A percentile compares a stretch with the other conserved stretches of the same genome.
phyloP scores from a whole-genome alignment of 139 green algal species.

The Auxenochlorella pyrenoidosa region DNA sequence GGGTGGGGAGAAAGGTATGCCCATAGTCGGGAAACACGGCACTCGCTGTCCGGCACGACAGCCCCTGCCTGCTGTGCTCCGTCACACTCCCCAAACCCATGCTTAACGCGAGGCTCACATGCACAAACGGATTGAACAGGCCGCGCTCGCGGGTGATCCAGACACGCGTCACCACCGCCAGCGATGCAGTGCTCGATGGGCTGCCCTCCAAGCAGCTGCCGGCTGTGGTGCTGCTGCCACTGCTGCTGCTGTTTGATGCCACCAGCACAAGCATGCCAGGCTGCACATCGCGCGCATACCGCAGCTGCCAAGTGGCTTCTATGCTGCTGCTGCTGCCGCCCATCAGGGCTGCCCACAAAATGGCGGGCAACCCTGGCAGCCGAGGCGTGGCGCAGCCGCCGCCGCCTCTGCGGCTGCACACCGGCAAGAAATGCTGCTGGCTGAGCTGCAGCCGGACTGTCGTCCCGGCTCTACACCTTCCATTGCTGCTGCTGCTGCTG shows the following conservation, averaged over 20 bases:
- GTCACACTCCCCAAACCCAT: too few relatives aligned
- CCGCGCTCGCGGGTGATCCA: neutral
- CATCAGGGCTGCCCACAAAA: neutral
- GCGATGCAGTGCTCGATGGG: neutral
- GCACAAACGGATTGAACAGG: neutral
- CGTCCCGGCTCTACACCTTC: too few relatives aligned
- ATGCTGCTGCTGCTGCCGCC: neutral
- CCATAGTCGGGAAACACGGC: too few relatives aligned
- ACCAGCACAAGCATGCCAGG: neutral
- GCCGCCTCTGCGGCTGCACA: neutral
- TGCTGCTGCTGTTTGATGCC: neutral
- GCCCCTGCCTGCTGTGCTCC: neutral
- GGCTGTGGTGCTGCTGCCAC: neutral
- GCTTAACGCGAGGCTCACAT: too few relatives aligned
- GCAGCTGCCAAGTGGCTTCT: neutral
- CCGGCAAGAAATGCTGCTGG: neutral
- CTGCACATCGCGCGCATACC: neutral
- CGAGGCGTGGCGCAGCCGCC: neutral
- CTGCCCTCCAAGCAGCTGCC: neutral
- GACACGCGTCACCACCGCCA: neutral
- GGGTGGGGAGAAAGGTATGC: too few relatives aligned
- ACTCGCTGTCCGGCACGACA: neutral
- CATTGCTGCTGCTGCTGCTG: too few relatives aligned
- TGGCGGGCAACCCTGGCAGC: neutral
- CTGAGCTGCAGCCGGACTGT: neutral